Evolutionary conservation across 768 basidiomycete genomes (phyloP), one percentile per base, ranked within the genome.

Genomic region (Russula sp.): DNA sequence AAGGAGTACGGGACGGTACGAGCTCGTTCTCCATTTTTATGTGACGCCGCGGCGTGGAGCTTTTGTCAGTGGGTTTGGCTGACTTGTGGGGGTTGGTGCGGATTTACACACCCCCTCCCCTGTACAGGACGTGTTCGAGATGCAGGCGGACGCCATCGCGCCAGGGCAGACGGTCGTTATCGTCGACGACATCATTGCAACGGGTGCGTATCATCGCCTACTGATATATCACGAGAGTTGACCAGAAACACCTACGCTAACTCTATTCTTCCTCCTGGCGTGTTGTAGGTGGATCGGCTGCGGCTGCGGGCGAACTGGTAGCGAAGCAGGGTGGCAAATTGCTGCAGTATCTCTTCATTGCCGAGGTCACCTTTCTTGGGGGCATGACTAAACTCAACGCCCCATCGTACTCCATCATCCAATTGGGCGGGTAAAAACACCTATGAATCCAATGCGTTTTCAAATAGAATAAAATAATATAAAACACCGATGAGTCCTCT

Each of bases 161-260:
- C 80, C 86, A 5, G 93, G 93, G 34, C 87, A 94, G 71, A 88
- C 77, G 62, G 92, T 94, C 22, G 73, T 99, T 49, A 79, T 99
- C 47, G 78, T 99, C 32, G 97, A 99, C 74, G 97, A 99, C 73
- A 79, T 99, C 43, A 91, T 99, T 65, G 97, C 97, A 0, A 98
- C 96, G 35, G 96, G 95, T 90, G 65, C 46, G 79, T 8, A 3
- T 64, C 16, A 7, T 41, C 18, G 43, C 20, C 34, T 56, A 36
- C 25, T 55, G n/a, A 63, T 7, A 63, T 7, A n/a, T 32, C 5
- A 58, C 22, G 49, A 38, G 38, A 34, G 25, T 20, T 4, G 34
- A 20, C 32, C 25, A 50, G 32, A 16, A 35, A 56, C 34, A 36
- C 38, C 58, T 58, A 57, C 47, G 14, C 10, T 8, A 20, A 38